Evolutionary conservation across 352 stramenopile genomes (phyloP), one percentile per base, ranked within the genome.

Genomic region (Pythium angustatum): DNA sequence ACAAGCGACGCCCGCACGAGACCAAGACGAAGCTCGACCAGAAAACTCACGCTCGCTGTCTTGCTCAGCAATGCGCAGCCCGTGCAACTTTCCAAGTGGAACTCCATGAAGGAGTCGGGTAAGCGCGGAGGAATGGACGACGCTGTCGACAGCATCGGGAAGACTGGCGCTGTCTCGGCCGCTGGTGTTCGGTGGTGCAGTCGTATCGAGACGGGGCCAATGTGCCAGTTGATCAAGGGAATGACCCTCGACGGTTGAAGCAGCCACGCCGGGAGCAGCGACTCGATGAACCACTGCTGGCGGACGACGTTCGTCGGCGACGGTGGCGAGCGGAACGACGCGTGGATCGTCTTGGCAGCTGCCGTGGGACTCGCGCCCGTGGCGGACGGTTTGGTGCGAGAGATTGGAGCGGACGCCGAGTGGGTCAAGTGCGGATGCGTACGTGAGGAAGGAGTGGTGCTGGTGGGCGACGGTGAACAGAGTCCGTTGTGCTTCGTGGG

Each of bases 221-320:
- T 45, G 30, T 73, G 75, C 78, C 78, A 91, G 53, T 91, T 91
- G 14, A 90, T 33, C 9, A 84, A 51, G 4, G 83, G 83, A 17
- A 86, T 31, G 3, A 57, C 15, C 8, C 62, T 21, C 2, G 34
- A 41, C 3, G 64, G 69, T 7, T 58, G 53, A 5, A 75, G 47
- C 31, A 82, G 40, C 64, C 57, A 78, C 5, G 65, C 24, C 1
- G 76, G 73, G 1, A 85, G 58, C 21, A 85, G 69, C 28, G 62
- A 64, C 56, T 79, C 63, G 26, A 79, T 48, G 27, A 78, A 50
- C 71, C 65, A 79, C 24, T 54, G 31, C 21, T 76, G 73, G 30
- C 67, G 75, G 0, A 36, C 66, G 28, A 69, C 55, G 11, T 45
- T 27, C 11, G 49, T 59, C 24, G 49, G 59, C 31, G 59, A 71